These are phyloP conservation scores for Phylloporus rhodoxanthus DNA, from an alignment of 768 basidiomycete genomes.

Conservation along the genomic window DNA sequence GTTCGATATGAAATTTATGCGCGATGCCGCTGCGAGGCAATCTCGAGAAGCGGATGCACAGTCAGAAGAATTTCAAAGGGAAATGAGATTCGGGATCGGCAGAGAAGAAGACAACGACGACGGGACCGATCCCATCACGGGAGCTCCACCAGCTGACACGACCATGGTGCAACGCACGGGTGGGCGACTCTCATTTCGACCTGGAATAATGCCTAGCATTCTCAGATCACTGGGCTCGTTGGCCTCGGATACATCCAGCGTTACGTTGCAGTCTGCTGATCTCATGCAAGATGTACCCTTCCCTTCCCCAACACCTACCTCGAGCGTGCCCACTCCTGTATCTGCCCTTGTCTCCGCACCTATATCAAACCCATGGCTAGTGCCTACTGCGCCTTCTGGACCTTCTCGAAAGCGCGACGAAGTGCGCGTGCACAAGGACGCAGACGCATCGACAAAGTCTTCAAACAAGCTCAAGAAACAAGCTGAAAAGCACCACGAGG, in stretches of 20 bases:
- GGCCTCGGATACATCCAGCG: conserved; percentile 58
- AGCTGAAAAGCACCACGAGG: conserved; percentile 49
- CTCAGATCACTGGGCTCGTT: conserved; percentile 28
- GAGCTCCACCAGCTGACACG: conserved; percentile 27
- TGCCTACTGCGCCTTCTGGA: conserved; percentile 37
- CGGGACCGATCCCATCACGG: conserved; percentile 22
- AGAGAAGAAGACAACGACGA: conserved; percentile 30
- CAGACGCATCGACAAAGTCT: conserved; percentile 54
- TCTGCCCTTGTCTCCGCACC: conserved; percentile 11
- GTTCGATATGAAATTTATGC: conserved; percentile 98
- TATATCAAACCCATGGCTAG: conserved; percentile 78
- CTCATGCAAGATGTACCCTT: conserved; percentile 35
- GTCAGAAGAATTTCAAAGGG: conserved; percentile 67
- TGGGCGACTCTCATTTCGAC: conserved; percentile 60
- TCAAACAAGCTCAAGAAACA: conserved; percentile 72
- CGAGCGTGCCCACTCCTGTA: conserved; percentile 15
- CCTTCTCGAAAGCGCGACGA: conserved; percentile 68
- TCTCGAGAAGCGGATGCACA: conserved; percentile 47
- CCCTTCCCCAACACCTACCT: conserved; percentile 4
- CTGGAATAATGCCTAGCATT: conserved; percentile 33
- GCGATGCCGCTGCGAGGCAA: conserved; percentile 77
- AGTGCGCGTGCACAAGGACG: conserved; percentile 63
- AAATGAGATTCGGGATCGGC: conserved; percentile 47
- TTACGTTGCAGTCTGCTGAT: conserved; percentile 57
- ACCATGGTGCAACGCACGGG: conserved; percentile 51